Evolutionary conservation across 2,329 filamentous ascomycete species (phyloP).

Genomic region (Lecanosticta acicola): DNA sequence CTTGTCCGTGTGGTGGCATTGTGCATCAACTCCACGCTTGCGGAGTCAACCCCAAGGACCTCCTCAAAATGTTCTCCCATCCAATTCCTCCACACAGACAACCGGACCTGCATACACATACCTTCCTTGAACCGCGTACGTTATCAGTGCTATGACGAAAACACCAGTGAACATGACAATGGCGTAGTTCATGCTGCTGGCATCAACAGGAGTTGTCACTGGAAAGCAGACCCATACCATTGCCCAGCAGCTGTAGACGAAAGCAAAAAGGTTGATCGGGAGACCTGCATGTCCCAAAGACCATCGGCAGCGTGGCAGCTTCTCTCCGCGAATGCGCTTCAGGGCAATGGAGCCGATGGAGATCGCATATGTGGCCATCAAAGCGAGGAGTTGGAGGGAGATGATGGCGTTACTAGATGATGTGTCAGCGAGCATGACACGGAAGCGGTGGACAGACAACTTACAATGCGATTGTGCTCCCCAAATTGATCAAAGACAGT

Average conservation of each 20-base stretch:
- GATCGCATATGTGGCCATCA: constrained; percentile 34
- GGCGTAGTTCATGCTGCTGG: constrained; percentile 22
- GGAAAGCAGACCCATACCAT: constrained; percentile 25
- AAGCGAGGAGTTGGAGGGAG: constrained; percentile 30
- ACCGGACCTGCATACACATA: constrained; percentile 19
- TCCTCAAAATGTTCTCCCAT: background rate
- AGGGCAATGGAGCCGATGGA: constrained; percentile 29
- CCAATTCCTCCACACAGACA: constrained; percentile 10
- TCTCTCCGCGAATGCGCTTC: constrained; percentile 19
- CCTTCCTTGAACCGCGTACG: constrained; percentile 22
- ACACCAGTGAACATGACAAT: constrained; percentile 23
- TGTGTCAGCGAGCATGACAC: too few species aligned
- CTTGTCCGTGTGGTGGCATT: too few species aligned
- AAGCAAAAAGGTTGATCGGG: constrained; percentile 23
- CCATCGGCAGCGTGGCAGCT: constrained; percentile 22
- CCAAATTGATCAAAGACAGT: constrained; percentile 33
- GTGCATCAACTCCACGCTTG: too few species aligned
- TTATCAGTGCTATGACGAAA: constrained; percentile 16
- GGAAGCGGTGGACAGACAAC: too few species aligned
- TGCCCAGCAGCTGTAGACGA: constrained; percentile 19
- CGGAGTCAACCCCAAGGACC: too few species aligned
- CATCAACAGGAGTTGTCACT: constrained; percentile 10
- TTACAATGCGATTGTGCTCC: constrained; percentile 30
- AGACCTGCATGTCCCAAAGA: constrained; percentile 23
- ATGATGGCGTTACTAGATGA: constrained; percentile 32